Evolutionary conservation across 225 moss, liverwort and hornwort genomes (phyloP).

Genomic region (Marchantia paleacea): DNA sequence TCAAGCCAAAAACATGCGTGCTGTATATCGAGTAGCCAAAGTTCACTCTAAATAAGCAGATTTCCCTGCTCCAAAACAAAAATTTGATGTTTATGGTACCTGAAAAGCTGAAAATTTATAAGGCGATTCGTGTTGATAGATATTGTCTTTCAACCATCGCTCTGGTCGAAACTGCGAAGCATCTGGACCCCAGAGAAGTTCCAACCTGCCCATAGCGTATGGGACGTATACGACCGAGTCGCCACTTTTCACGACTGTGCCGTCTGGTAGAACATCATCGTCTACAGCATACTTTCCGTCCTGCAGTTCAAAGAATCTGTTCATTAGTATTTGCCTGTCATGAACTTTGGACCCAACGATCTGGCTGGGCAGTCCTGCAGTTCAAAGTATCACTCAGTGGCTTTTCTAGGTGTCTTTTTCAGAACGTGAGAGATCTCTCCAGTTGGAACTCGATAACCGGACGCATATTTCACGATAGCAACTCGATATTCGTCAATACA

Average conservation of each 20-base stretch:
- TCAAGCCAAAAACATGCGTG: no score
- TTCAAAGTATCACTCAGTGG: no score
- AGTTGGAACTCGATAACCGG: no score
- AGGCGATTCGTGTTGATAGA: constrained; percentile 49
- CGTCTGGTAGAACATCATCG: constrained; percentile 64
- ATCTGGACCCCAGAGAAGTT: constrained; percentile 61
- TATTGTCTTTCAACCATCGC: constrained; percentile 61
- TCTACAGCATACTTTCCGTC: constrained; percentile 33
- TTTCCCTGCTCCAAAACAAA: not conserved
- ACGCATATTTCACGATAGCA: no score
- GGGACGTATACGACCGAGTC: constrained; percentile 37
- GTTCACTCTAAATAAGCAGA: no score
- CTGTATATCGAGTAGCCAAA: no score
- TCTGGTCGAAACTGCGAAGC: constrained; percentile 59
- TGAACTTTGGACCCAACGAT: no score
- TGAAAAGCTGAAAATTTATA: constrained; percentile 77
- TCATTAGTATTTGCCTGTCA: no score
- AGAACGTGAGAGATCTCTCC: no score
- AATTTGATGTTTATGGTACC: constrained; percentile 23
- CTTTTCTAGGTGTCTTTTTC: no score
- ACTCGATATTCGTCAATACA: no score
- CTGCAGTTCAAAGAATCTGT: constrained; percentile 26
- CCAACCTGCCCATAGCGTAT: constrained; percentile 67
- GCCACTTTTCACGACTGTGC: constrained; percentile 49
- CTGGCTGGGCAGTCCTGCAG: no score